phyloP scores from a whole-genome alignment of 371 early-diverging fungal genomes.

The Actinomortierella ambigua region DNA sequence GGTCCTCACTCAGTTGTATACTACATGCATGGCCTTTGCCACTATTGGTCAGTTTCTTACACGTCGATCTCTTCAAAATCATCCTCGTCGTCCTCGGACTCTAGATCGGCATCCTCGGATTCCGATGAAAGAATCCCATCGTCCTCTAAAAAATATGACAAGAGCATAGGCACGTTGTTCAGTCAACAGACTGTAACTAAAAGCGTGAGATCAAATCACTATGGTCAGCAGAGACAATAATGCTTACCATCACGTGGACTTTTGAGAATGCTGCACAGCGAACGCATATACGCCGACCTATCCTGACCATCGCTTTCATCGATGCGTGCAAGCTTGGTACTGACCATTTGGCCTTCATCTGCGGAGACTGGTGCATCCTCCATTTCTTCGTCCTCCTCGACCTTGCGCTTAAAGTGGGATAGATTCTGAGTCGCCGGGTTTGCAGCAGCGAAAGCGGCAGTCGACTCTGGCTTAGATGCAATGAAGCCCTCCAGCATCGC shows the following conservation, averaged over 20 bases:
- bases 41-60: slow-evolving; percentile 19
- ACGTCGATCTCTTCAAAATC: slow-evolving; percentile 47
- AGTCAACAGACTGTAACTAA: background rate
- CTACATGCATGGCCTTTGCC: too few species aligned
- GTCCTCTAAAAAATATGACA: too few species aligned
- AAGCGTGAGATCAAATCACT: too few species aligned
- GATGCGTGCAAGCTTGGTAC: slow-evolving; percentile 42
- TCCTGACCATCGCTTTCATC: slow-evolving; percentile 25
- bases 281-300: slow-evolving; percentile 19
- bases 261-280: slow-evolving; percentile 38
- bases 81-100: slow-evolving; percentile 55
- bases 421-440: slow-evolving; percentile 5
- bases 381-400: slow-evolving; percentile 45
- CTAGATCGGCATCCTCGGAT: slow-evolving; percentile 41
- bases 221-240: too few species aligned
- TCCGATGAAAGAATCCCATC: slow-evolving; percentile 45
- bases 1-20: too few species aligned
- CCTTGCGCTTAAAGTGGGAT: slow-evolving; percentile 34
- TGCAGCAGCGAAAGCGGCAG: background rate
- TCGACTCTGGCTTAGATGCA: slow-evolving; percentile 36
- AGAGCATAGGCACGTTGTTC: background rate
- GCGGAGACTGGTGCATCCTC: slow-evolving; percentile 29
- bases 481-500: slow-evolving; percentile 23
- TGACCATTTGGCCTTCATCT: slow-evolving; percentile 44
- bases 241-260: slow-evolving; percentile 38